Base-by-base conservation (phyloP, 108 stramenopile species). In the Cyclostephanos invisitatus region DNA sequence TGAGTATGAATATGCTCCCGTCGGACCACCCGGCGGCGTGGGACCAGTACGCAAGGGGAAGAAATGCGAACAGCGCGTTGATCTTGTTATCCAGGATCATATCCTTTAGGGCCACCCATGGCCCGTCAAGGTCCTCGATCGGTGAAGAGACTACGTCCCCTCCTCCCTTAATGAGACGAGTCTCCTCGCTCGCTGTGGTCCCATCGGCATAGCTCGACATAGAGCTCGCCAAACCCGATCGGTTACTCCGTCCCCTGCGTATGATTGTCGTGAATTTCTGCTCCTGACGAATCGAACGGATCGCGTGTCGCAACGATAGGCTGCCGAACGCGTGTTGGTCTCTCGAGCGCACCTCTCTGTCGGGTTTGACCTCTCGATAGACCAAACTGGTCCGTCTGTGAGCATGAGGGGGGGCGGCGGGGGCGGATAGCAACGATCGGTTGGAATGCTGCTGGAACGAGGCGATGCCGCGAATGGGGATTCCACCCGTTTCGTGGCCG, bases 1-100 rank as follows among this genome's bases (percentile, higher is more conserved):
- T 96, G 20, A 97, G 70, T 63, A 93, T 84, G 72, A 98, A 98
- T 40, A 96, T 75, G 21, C 68, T 80, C 0, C 44, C 54, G 63
- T 89, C 80, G 10, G 77, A 64, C 95, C 95, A 96, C 15, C 73
- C 46, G 29, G 53, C 51, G 24, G 56, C 62, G 50, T 84, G 76
- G n/a, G 89, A 73, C 70, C 71, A 67, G n/a, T 81, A 50, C 9
- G 89, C 91, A 46, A 94, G 75, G 27, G 94, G 94, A 0, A 89
- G 69, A 49, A 87, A 81, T 8, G 89, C 56, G 25, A 97, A 74
- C 0, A 91, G 84, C 22, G 82, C 17, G 55, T 87, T 89, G 77
- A 97, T 75, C 35, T 67, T 71, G 57, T 91, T 90, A 12, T 85
- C 89, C 8, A 81, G 61, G 62, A 86, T 74, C 67, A 86, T 81